Evolutionary conservation across 1,284 basidiomycete species (phyloP), one percentile per base, ranked within the genome.

Genomic region (Ustilago cynodontis): DNA sequence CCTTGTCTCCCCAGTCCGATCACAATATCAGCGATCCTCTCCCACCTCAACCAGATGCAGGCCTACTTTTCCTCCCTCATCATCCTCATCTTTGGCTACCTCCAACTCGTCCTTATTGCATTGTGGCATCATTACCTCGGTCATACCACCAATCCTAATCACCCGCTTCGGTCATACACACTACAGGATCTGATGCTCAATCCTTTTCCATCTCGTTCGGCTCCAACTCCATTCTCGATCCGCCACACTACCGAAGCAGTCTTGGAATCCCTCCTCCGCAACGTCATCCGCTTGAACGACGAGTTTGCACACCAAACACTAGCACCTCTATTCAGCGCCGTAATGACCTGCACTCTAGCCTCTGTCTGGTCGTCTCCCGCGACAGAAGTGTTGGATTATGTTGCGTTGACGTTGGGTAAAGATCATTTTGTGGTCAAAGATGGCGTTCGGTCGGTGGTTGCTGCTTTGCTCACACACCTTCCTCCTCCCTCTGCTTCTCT

Each of bases 341-440:
- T 84, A 29, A 83, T 83, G 78, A 85, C 84, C 3, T 73, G 62
- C 0, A 63, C 77, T 26, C 41, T 54, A 14, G 55, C 61, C 4
- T 59, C 71, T 0, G 80, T 85, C 0, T 59, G 65, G 53, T 18
- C 60, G 5, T 69, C 74, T 33, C 86, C 86, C 0, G 80, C 79
- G 0, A 66, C 79, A 9, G 83, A 84, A 39, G 65, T 86, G 33
- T 71, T 86, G 28, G 77, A 84, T 14, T 86, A 86, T 28, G 69
- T 86, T 26, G 82, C 82, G 1, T 54, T 71, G 28, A 85, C 83
- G 0, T 81, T 86, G 29, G 70, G 78, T 3, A 56, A 68, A 26
- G 62, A 72, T 35, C 85, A 86, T 49, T 86, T 72, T 47, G 77
- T 77, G 2, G 84, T 85, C 24, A 66, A 64, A 18, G 78, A 78